Conservation (phyloP, 2,329 filamentous ascomycete species). For the Aspergillus fischeri region DNA sequence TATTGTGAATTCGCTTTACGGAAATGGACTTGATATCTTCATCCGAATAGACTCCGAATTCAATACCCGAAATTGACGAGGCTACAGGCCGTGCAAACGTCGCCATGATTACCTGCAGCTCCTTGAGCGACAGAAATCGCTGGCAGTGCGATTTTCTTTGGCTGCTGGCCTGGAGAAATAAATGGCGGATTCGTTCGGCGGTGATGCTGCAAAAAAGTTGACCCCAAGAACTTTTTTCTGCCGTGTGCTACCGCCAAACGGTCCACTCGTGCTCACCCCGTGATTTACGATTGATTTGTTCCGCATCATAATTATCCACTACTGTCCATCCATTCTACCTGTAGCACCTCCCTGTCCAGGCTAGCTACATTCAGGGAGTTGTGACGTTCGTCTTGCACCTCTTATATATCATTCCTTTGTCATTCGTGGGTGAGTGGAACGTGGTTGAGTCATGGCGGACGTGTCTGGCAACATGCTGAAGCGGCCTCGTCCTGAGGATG, state of each 20-base stretch:
- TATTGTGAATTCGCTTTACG: slow-evolving; percentile 89
- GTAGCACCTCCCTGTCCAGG: not conserved
- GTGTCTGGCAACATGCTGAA: slow-evolving; percentile 43
- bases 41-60: slow-evolving; percentile 79
- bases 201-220: slow-evolving; percentile 32
- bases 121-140: slow-evolving; percentile 32
- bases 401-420: not conserved
- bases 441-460: slow-evolving; percentile 38
- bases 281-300: slow-evolving; percentile 7
- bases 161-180: slow-evolving; percentile 16
- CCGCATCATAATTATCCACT: not conserved
- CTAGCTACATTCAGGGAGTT: not conserved
- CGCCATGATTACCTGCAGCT: slow-evolving; percentile 40
- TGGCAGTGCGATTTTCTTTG: slow-evolving; percentile 20
- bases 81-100: slow-evolving; percentile 67
- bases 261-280: slow-evolving; percentile 14
- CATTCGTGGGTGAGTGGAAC: slow-evolving; percentile 10
- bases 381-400: not conserved
- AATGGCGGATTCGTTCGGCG: slow-evolving; percentile 25
- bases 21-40: slow-evolving; percentile 85
- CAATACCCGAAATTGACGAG: slow-evolving; percentile 78
- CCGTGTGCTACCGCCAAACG: slow-evolving; percentile 27
- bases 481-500: slow-evolving; percentile 46
- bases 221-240: slow-evolving; percentile 38
- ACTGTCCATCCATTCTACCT: not conserved